Percentiles rank a stretch among this genome's conserved stretches.
Evolutionary conservation across 1,284 basidiomycete genomes (phyloP).

Genomic region (Gymnopus androsaceus): DNA sequence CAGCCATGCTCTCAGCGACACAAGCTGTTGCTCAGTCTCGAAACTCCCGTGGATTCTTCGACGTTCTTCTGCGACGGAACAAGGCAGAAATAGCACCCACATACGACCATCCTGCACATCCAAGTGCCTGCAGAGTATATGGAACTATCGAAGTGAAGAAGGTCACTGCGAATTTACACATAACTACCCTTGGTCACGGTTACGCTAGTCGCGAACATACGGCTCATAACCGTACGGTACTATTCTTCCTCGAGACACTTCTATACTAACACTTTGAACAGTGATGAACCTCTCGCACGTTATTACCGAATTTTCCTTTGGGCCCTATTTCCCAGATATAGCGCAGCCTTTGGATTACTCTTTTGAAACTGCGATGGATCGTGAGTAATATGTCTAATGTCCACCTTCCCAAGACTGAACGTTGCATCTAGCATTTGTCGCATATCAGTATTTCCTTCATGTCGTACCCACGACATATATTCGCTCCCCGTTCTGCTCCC

Average conservation of each 20-base stretch:
- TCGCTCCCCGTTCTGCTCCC: conserved; percentile 58
- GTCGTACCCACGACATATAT: conserved; percentile 96
- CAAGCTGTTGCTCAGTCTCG: conserved; percentile 72
- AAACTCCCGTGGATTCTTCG: conserved; percentile 69
- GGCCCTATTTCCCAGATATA: conserved; percentile 95
- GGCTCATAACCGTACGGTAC: conserved; percentile 69
- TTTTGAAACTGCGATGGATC: conserved; percentile 78
- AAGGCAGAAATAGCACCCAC: conserved; percentile 63
- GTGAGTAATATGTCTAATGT: conserved; percentile 51
- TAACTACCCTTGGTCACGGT: conserved; percentile 93
- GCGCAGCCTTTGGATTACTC: conserved; percentile 92
- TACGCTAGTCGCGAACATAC: conserved; percentile 88
- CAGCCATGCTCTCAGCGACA: conserved; percentile 63
- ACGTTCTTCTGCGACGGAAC: conserved; percentile 46
- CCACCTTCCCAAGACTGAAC: not conserved
- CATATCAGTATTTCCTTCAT: conserved; percentile 95
- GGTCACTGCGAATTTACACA: conserved; percentile 90
- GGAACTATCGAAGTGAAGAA: conserved; percentile 87
- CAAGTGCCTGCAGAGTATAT: conserved; percentile 81
- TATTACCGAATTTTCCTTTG: conserved; percentile 96
- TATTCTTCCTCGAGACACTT: conserved; percentile 3
- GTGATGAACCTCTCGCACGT: conserved; percentile 97
- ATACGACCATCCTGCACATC: conserved; percentile 66
- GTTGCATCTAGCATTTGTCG: conserved; percentile 74
- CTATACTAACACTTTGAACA: conserved; percentile 30